Conservation (phyloP, 2,329 filamentous ascomycete species). For the Fusarium illudens region DNA sequence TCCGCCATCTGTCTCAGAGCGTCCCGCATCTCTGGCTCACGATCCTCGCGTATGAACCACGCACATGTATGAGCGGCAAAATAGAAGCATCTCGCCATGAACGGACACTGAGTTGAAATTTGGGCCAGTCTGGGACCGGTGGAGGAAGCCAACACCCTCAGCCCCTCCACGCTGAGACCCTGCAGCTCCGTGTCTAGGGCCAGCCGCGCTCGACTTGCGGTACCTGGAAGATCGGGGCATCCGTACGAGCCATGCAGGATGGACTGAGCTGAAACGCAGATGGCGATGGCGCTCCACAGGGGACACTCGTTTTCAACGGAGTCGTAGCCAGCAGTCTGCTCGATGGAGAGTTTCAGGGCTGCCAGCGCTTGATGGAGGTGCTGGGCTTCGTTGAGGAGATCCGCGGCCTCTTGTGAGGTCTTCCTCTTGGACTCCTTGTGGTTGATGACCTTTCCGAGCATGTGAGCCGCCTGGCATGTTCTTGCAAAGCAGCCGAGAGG, state of each 20-base stretch:
- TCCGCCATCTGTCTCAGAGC: constrained; percentile 11
- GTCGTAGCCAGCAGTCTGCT: not conserved
- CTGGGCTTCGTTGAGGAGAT: constrained; percentile 22
- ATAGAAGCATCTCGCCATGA: constrained; percentile 22
- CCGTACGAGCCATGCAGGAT: constrained; percentile 28
- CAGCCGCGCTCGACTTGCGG: not conserved
- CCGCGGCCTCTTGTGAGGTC: not conserved
- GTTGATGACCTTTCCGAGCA: constrained; percentile 30
- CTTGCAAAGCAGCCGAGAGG: constrained; percentile 24
- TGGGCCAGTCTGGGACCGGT: constrained; percentile 2
- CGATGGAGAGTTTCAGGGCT: constrained; percentile 14
- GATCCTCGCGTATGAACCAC: constrained; percentile 33
- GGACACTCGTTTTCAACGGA: not conserved
- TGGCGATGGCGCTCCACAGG: constrained; percentile 3
- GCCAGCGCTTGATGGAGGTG: constrained; percentile 19
- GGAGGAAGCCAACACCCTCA: not conserved
- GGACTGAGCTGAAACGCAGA: constrained; percentile 20
- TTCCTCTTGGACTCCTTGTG: constrained; percentile 10
- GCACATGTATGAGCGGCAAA: constrained; percentile 28
- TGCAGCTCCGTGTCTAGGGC: constrained; percentile 32
- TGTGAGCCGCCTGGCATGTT: constrained; percentile 33
- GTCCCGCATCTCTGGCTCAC: constrained; percentile 10
- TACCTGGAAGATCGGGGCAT: constrained; percentile 17
- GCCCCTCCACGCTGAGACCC: constrained; percentile 3
- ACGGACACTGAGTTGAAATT: not conserved